Evolutionary conservation across 768 basidiomycete species (phyloP).

Genomic region (Butyriboletus loyo): DNA sequence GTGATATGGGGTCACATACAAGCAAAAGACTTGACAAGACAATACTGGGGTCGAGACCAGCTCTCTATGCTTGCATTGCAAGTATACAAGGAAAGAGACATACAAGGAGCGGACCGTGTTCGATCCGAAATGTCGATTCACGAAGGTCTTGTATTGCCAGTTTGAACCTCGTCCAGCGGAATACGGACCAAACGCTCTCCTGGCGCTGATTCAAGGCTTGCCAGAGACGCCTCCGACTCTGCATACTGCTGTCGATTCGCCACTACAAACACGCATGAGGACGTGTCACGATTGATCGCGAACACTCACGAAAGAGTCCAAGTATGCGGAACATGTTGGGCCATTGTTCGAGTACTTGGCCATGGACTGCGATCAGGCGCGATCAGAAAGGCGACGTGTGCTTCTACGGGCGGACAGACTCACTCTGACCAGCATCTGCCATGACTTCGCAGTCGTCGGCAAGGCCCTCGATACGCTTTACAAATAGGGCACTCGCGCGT

Average conservation of each 20-base stretch:
- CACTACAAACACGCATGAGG: constrained; percentile 35
- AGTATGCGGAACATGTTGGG: constrained; percentile 81
- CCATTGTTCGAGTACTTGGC: constrained; percentile 78
- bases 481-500: constrained; percentile 56
- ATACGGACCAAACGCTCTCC: constrained; percentile 73
- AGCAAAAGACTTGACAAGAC: background rate
- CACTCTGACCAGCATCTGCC: constrained; percentile 74
- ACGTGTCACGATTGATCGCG: background rate
- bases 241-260: constrained; percentile 41
- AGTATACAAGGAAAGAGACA: background rate
- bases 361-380: constrained; percentile 50
- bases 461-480: constrained; percentile 64
- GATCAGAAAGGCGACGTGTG: background rate
- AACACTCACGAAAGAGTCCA: constrained; percentile 58
- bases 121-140: constrained; percentile 1
- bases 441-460: constrained; percentile 73
- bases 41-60: background rate
- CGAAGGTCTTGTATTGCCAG: constrained; percentile 11
- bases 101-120: too few relatives aligned
- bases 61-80: background rate
- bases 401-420: background rate
- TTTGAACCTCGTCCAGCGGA: constrained; percentile 63
- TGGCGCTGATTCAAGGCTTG: constrained; percentile 17
- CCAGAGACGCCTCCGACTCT: constrained; percentile 22
- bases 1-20: background rate